Evolutionary conservation across 495 filamentous ascomycete genomes (phyloP), one percentile per base, ranked within the genome.

Genomic region (Trichoderma virens): DNA sequence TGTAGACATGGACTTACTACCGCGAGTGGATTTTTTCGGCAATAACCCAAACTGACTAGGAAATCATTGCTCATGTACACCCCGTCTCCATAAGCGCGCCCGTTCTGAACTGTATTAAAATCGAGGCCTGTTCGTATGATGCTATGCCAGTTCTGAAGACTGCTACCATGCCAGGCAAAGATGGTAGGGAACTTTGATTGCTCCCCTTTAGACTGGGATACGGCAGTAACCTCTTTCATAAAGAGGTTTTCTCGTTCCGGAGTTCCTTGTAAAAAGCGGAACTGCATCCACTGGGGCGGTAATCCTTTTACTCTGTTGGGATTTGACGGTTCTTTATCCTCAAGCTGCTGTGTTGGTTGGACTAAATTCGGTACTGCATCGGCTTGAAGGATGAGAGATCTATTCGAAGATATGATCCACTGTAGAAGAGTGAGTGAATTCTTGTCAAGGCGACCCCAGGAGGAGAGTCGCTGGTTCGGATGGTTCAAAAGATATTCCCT

Each of bases 381-480:
- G 51, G 89, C 83, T 67, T 92, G 86, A 59, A 91, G 79, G 63
- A 98, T 96, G 67, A 86, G 93, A 2, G 93, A 94, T 41, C 91
- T 80, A 69, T 96, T 96, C 0, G 92, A 96, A 1, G 91, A 90
- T 62, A 98, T 86, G 66, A 98, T 90, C 93, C 93, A 97, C 64
- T 89, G 83, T 20, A 97, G 78, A 6, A 95, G 70, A 31, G 85
- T 83, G 5, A 90, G 71, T 2, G 89, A 85, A 7, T 89, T 79
- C 4, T 86, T 88, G 2, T 85, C 83, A 13, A 96, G 78, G 0
- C 84, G 77, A 0, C 74, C 70, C 89, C 90, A 95, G 13, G 76
- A 74, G 28, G 76, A 74, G 28, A 96, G 76, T 43, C 68, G 68
- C 20, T 65, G 76, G 47, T 74, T 75, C 25, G 67, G 74, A 62